Evolutionary conservation across 2,329 filamentous ascomycete species (phyloP), one percentile per base, ranked within the genome.

Genomic region (Fusarium drepaniforme): DNA sequence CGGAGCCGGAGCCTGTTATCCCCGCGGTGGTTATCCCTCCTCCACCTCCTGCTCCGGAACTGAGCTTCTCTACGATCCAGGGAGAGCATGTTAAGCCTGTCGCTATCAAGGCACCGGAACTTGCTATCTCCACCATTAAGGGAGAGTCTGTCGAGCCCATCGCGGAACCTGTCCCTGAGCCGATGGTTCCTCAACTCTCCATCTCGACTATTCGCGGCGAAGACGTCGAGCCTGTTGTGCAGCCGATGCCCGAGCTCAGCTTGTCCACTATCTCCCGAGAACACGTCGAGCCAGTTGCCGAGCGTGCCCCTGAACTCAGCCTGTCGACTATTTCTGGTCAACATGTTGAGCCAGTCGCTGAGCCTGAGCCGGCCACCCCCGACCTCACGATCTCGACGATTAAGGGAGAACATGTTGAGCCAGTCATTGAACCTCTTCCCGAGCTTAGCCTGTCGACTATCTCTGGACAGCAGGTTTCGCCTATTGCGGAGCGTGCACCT

Each of bases 321-420:
- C 58, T 76, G 16, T 76, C 78, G 5, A 64, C 70, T 1, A 71
- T 80, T 25, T 66, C 61, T 12, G 63, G 71, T 5, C 72, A 79
- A 53, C 56, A 77, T 15, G 57, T 80, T 11, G 75, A 79, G 62
- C 81, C 66, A 63, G 30, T 69, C 15, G 61, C 56, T 37, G 13
- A 37, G n/a, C 38, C 30, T 51, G 30, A 51, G 46, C 46, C 16
- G 46, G 15, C 23, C 25, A 51, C 59, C 8, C 68, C 76, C 68
- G 74, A 66, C 33, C 72, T 74, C 23, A 72, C 64, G 28, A 68
- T 74, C 18, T 74, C 72, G 7, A 37, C 64, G 3, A 74, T 63
- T 67, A 80, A 58, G 73, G 73, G 28, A 64, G 81, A 51, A 78
- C 79, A 46, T 46, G 61, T 74, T 73, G 71, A 75, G 28, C 78